Evolutionary conservation across 2,329 filamentous ascomycete species (phyloP).

Genomic region (Fonsecaea nubica): DNA sequence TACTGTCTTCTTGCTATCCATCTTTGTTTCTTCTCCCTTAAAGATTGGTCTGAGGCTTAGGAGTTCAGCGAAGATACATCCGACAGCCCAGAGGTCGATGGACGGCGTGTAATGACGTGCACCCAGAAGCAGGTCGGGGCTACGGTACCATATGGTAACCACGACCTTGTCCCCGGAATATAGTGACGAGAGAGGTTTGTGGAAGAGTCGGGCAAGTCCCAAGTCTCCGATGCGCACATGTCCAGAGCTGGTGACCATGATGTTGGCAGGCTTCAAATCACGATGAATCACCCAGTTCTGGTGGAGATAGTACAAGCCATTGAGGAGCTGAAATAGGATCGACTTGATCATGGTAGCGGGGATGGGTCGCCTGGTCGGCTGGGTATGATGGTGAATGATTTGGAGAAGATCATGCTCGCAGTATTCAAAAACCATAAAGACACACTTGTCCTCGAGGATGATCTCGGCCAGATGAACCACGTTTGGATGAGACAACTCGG

Average conservation of each 20-base stretch:
- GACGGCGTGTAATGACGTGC: conserved; percentile 96
- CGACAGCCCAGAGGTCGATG: conserved; percentile 96
- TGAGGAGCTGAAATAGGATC: conserved; percentile 93
- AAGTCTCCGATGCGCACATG: conserved; percentile 95
- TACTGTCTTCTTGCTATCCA: conserved; percentile 97
- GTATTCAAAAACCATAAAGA: conserved; percentile 99
- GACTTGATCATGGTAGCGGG: conserved; percentile 87
- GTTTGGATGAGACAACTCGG: conserved; percentile 85
- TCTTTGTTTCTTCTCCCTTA: conserved; percentile 98
- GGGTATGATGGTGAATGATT: conserved; percentile 96
- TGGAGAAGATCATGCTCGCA: conserved; percentile 96
- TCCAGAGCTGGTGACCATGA: conserved; percentile 91
- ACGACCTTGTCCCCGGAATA: conserved; percentile 97
- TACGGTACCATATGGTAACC: conserved; percentile 98
- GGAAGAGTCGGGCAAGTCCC: conserved; percentile 87
- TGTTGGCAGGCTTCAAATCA: conserved; percentile 96
- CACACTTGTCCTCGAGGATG: conserved; percentile 97
- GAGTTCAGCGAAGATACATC: conserved; percentile 96
- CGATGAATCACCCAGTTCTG: conserved; percentile 97
- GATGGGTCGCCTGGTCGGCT: conserved; percentile 85
- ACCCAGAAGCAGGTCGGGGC: conserved; percentile 89
- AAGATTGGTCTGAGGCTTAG: conserved; percentile 91
- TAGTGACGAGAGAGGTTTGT: conserved; percentile 89
- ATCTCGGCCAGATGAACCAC: conserved; percentile 92
- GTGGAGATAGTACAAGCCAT: conserved; percentile 93